Percentiles rank a stretch among this genome's conserved stretches.
phyloP scores from a whole-genome alignment of 2,329 filamentous ascomycete species.

The Aureobasidium sp. region DNA sequence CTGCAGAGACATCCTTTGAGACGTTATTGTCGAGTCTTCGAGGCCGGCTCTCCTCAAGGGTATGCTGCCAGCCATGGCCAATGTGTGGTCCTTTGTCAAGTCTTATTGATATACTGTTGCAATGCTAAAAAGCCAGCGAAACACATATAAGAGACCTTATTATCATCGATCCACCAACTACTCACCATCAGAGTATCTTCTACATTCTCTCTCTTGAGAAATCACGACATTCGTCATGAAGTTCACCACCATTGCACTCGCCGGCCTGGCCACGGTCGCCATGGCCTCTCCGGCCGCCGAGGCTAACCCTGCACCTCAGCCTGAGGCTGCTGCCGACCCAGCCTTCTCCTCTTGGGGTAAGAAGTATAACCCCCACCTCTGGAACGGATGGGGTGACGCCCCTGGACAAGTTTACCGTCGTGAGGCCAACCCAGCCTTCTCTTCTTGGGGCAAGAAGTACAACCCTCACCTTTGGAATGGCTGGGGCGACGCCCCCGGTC shows the following conservation, averaged over 20 bases:
- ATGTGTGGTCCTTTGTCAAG: background rate
- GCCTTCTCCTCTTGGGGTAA: background rate
- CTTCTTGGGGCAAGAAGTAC: background rate
- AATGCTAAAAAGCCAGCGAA: background rate
- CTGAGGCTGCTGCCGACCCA: slow-evolving; percentile 3
- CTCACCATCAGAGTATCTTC: background rate
- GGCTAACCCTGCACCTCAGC: slow-evolving; percentile 16
- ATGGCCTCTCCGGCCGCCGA: slow-evolving; percentile 20
- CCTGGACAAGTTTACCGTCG: slow-evolving; percentile 16
- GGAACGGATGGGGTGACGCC: slow-evolving; percentile 10
- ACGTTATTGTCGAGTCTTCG: background rate
- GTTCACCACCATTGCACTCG: slow-evolving; percentile 11
- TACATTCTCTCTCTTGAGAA: background rate
- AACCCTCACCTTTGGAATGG: background rate
- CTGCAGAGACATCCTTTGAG: background rate
- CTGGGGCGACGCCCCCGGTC: background rate
- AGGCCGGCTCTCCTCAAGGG: background rate
- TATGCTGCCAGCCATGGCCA: background rate
- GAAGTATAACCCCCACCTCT: background rate
- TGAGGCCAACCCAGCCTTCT: slow-evolving; percentile 5
- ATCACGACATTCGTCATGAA: slow-evolving; percentile 20
- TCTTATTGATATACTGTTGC: slow-evolving; percentile 1
- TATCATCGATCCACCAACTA: background rate
- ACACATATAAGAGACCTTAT: background rate
- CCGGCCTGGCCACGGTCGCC: slow-evolving; percentile 7